Percentiles rank a stretch among this genome's conserved stretches.
Evolutionary conservation across 2,329 filamentous ascomycete species (phyloP).

Genomic region (Phyllosticta capitalensis): DNA sequence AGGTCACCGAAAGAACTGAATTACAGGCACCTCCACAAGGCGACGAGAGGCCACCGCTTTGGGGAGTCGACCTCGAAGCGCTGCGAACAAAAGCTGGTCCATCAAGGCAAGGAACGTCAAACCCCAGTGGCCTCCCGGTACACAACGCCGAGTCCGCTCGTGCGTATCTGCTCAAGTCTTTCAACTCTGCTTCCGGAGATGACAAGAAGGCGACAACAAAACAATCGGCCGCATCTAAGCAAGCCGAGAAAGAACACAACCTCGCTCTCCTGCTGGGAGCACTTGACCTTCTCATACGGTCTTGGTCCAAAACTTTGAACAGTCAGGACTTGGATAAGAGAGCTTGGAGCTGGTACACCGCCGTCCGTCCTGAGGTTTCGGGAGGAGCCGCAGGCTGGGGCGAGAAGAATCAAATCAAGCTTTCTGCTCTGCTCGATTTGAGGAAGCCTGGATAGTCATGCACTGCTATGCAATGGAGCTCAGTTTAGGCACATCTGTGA

Average conservation of each 20-base stretch:
- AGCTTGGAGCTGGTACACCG: conserved; percentile 75
- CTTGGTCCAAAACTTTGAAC: conserved; percentile 59
- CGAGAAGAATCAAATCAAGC: conserved; percentile 60
- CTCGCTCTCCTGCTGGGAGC: conserved; percentile 60
- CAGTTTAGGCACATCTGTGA: not conserved
- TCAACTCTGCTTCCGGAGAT: conserved; percentile 24
- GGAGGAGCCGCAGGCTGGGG: conserved; percentile 72
- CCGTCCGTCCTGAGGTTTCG: conserved; percentile 66
- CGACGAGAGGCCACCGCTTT: conserved; percentile 41
- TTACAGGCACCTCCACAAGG: not conserved
- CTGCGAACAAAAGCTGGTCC: conserved; percentile 37
- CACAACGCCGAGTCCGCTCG: conserved; percentile 62
- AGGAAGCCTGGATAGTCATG: not conserved
- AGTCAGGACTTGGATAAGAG: conserved; percentile 60
- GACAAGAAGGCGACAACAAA: conserved; percentile 35
- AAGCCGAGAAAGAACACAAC: conserved; percentile 58
- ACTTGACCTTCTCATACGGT: conserved; percentile 61
- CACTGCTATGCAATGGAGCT: not conserved
- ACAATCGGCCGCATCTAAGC: conserved; percentile 42
- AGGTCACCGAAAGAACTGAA: conserved; percentile 15
- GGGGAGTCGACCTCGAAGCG: conserved; percentile 50
- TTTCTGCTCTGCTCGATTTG: conserved; percentile 48
- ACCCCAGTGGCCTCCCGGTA: conserved; percentile 51
- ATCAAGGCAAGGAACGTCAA: conserved; percentile 15
- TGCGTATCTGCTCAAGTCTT: conserved; percentile 49